Evolutionary conservation across 345 rosid species (phyloP).

Genomic region (Geranium brycei): DNA sequence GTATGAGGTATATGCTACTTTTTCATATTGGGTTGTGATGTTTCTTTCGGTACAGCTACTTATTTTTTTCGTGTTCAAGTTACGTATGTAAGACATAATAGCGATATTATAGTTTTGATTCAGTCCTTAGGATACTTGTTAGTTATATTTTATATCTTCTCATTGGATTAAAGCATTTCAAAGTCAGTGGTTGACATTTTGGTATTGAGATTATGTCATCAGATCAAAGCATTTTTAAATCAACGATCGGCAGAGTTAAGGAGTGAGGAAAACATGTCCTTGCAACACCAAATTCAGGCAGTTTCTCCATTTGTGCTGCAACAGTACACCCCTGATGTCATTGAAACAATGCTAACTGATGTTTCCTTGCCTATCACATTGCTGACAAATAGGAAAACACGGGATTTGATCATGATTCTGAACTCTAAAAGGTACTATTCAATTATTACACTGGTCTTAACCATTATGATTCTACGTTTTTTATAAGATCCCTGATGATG

Average conservation of each 20-base stretch:
- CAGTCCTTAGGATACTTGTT: neutral
- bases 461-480: neutral
- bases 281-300: slow-evolving; percentile 90
- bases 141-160: neutral
- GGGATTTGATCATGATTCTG: slow-evolving; percentile 80
- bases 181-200: slow-evolving; percentile 4
- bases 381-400: slow-evolving; percentile 70
- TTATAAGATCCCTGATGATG: neutral
- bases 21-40: neutral
- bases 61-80: neutral
- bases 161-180: neutral
- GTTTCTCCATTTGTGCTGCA: slow-evolving; percentile 82
- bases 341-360: slow-evolving; percentile 54
- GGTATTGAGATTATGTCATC: slow-evolving; percentile 13
- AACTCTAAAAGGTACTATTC: slow-evolving; percentile 75
- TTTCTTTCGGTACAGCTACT: neutral
- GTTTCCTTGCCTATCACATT: slow-evolving; percentile 54
- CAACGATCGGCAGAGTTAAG: slow-evolving; percentile 66
- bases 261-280: slow-evolving; percentile 62
- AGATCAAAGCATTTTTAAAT: slow-evolving; percentile 79
- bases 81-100: neutral
- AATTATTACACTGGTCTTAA: slow-evolving; percentile 9
- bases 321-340: slow-evolving; percentile 70
- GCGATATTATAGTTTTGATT: neutral
- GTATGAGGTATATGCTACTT: slow-evolving; percentile 48